These are phyloP conservation scores for Plasmodium cynomolgi DNA, from an alignment of 169 alveolate species.

Conservation along the genomic window DNA sequence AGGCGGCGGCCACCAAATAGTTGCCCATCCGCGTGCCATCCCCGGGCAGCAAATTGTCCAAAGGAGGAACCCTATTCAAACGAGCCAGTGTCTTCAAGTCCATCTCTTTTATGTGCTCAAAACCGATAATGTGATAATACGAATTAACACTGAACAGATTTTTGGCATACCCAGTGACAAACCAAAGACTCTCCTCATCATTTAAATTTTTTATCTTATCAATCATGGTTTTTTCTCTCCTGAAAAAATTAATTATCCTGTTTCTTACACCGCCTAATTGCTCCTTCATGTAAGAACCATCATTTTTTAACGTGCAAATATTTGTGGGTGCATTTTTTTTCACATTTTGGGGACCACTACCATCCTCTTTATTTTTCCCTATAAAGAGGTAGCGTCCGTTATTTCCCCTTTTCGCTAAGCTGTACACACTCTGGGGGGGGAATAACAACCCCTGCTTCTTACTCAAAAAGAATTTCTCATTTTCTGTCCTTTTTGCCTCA, in stretches of 20 bases:
- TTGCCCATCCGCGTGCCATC: not conserved
- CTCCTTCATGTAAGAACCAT: not conserved
- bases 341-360: not conserved
- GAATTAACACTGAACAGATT: conserved; percentile 34
- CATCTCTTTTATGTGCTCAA: conserved; percentile 56
- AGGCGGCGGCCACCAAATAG: not conserved
- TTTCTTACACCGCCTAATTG: conserved; percentile 4
- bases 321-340: not conserved
- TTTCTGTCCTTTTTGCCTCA: conserved; percentile 15
- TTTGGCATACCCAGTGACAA: conserved; percentile 64
- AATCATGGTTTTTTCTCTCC: conserved; percentile 20
- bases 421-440: not conserved
- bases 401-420: not conserved
- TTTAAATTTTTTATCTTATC: conserved; percentile 48
- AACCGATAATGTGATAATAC: conserved; percentile 29
- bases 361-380: conserved; percentile 12
- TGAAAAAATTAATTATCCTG: conserved; percentile 4
- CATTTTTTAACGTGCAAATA: not conserved
- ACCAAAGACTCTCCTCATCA: conserved; percentile 56
- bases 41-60: conserved; percentile 10
- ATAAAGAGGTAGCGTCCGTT: not conserved
- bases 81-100: not conserved
- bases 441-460: not conserved
- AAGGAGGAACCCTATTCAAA: not conserved
- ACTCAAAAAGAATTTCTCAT: not conserved